Conservation (phyloP, 2,329 filamentous ascomycete species). For the Colletotrichum godetiae region DNA sequence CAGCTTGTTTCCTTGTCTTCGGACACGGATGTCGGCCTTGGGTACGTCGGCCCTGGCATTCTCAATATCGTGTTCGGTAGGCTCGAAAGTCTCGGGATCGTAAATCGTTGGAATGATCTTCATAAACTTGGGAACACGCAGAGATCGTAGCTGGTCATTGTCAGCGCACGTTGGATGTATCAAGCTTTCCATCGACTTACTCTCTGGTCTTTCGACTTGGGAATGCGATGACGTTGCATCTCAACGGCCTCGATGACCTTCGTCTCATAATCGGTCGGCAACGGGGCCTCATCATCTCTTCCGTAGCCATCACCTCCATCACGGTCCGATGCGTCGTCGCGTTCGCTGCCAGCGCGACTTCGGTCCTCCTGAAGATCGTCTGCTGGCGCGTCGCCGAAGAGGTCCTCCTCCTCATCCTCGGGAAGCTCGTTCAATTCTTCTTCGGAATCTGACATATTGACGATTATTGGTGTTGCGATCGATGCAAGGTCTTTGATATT, state of each 20-base stretch:
- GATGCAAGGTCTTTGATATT: not conserved
- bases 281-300: slow-evolving; percentile 55
- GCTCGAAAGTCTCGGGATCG: slow-evolving; percentile 73
- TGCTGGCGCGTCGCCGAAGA: slow-evolving; percentile 68
- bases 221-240: slow-evolving; percentile 75
- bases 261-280: slow-evolving; percentile 49
- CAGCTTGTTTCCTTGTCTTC: slow-evolving; percentile 73
- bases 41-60: slow-evolving; percentile 67
- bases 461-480: not conserved
- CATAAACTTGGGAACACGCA: slow-evolving; percentile 80
- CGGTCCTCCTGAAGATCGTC: slow-evolving; percentile 72
- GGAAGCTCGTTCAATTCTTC: slow-evolving; percentile 63
- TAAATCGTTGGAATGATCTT: slow-evolving; percentile 76
- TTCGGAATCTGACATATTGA: slow-evolving; percentile 67
- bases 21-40: slow-evolving; percentile 76
- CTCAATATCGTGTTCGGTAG: slow-evolving; percentile 64
- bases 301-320: slow-evolving; percentile 57
- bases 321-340: slow-evolving; percentile 65
- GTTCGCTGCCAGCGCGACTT: slow-evolving; percentile 69
- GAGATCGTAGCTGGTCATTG: slow-evolving; percentile 69
- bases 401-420: slow-evolving; percentile 68
- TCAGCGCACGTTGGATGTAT: slow-evolving; percentile 6
- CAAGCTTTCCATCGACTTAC: slow-evolving; percentile 55
- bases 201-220: slow-evolving; percentile 77
- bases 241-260: slow-evolving; percentile 72